Evolutionary conservation across 257 asterid genomes (phyloP), one percentile per base, ranked within the genome.

Genomic region (Gentiana macrophylla): DNA sequence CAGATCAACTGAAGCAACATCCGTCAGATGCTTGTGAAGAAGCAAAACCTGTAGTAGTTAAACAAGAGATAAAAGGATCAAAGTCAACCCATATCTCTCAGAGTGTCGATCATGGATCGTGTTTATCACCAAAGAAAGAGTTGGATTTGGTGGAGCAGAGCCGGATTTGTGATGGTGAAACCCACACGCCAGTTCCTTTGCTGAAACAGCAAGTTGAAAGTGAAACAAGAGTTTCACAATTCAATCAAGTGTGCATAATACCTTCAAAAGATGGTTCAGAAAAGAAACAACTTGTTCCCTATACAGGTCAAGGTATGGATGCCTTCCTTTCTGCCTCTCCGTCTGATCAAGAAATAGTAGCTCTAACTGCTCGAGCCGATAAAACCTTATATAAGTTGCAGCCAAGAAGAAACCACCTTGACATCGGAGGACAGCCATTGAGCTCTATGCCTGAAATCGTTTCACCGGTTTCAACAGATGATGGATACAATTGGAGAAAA

Each of bases 401-500:
- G 68, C 78, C 82, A 13, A 71, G 72, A 68, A 68, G 74, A 57
- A 74, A 71, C 71, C 72, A 71, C 71, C 72, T 67, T 63, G 80
- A 80, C 1, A 34, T 37, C 56, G 72, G 59, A 54, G 58, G 36
- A 35, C 72, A 67, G 15, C 32, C 46, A 9, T 54, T 64, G 15
- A 73, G 61, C 43, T 53, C 74, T 33, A 65, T 67, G 48, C 63
- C 62, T 57, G 71, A 60, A 59, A 63, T 50, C 50, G 7, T 13
- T 58, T 50, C 75, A 45, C 57, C 57, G n/a, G 36, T 62, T 47
- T 37, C 59, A 57, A 70, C 67, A 50, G 84, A 82, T 52, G 96
- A 86, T 74, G 98, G 92, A 8, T 86, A 86, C 73, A 90, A 84
- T 79, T 90, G 98, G 98, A 74, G 98, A 62, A 90, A 90, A 74